Base-by-base conservation (phyloP, 257 asterid species). In the Cordia subcordata region DNA sequence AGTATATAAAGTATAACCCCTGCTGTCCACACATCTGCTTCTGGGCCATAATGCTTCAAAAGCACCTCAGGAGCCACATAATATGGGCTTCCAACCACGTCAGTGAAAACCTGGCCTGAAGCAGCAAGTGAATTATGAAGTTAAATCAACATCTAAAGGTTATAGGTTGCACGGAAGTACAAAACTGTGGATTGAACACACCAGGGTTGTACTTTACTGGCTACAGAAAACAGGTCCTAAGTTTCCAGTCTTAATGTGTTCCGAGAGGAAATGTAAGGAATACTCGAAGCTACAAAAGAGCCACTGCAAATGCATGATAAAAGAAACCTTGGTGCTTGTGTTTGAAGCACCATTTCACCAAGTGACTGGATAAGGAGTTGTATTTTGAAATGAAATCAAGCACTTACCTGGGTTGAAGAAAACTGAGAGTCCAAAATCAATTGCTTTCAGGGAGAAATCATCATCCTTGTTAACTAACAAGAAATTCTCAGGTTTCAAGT, bases 41-140 rank as follows among this genome's bases (percentile, higher is more conserved):
- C 87, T 18, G 96, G 98, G 39, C 98, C 98, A 77, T 87, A 90
- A 68, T 74, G 82, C 87, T 88, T 88, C 82, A 75, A 53, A 53
- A 90, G 94, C 57, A 90, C 96, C 87, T 90, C 97, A 45, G 97
- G 97, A 49, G 97, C 97, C 14, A 90, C 96, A 55, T 90, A 90
- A 61, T 90, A 90, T 18, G 98, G 98, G 79, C 98, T 90, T 60
- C 98, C 98, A 53, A 90, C 98, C 52, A 90, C 96, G 72, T 90
- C 98, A 8, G 85, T 81, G 77, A 90, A 90, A 62, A 83, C 74
- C 77, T 90, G 96, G 72, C 91, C 98, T 90, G 86, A 59, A 63
- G 57, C 50, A 63, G 58, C 53, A 67, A 53, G 4, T 58, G 63
- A 11, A 49, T 19, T 15, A 23, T 15, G 52, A 42, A 8, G 4